Base-by-base conservation (phyloP, 352 stramenopile genomes). In the Thraustochytrium striatum region DNA sequence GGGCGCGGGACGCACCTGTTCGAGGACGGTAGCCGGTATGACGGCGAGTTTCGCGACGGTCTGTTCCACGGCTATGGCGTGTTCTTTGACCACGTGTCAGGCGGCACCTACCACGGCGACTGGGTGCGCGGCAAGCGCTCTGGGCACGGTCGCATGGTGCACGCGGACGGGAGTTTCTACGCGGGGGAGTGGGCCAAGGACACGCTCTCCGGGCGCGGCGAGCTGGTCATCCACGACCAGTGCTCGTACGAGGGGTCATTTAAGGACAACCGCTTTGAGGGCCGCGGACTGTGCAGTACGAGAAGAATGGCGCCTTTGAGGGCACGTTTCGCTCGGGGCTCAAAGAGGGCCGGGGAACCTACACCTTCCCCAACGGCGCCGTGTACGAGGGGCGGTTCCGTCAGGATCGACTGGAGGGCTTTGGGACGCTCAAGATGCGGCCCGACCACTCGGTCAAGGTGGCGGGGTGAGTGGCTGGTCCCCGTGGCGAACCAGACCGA, bases 151-250 rank as follows among this genome's bases (percentile, higher is more conserved):
- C 30, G 32, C n/a, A 21, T 79, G 3, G 28, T 38, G n/a, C 55
- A 65, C 25, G n/a, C 72, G 13, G 78, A 83, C 73, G 79, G 79
- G 19, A 83, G 78, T 43, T 28, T 21, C 3, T 83, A 83, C 55
- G 35, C 43, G 19, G 79, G 79, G 35, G 36, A 83, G 5, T 83
- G 79, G 79, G n/a, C 21, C 25, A 43, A 61, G 2, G 61, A 83
- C 41, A n/a, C 35, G n/a, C 39, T 58, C 36, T 36, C 16, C 7
- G 79, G 79, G 9, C 53, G 69, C 16, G 79, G 79, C 33, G 58
- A 38, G 16, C 61, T 78, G 11, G 19, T 79, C 25, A 33, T 72
- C n/a, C 52, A 80, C 35, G 58, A 80, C 32, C 0, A 47, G 2
- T 69, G 38, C 44, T 78, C 39, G 9, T 80, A 80, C 44, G 70